phyloP scores from a whole-genome alignment of 371 early-diverging fungal species.

The Mortierella sp. region DNA sequence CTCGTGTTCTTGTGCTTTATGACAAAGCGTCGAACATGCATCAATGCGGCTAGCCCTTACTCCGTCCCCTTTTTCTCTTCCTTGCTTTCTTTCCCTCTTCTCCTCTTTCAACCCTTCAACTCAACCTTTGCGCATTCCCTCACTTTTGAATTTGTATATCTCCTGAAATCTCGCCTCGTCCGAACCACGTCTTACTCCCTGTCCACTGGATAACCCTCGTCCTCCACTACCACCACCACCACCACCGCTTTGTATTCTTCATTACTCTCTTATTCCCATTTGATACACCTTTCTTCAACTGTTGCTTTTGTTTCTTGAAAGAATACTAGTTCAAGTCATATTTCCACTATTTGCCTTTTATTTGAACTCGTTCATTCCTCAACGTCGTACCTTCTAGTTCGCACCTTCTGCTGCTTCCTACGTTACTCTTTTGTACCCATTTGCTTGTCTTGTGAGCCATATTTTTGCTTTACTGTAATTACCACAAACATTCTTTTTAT shows the following conservation, averaged over 20 bases:
- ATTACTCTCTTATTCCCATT: background rate
- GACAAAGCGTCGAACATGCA: slow-evolving; percentile 35
- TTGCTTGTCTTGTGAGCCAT: background rate
- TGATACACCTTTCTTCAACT: background rate
- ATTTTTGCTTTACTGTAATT: background rate
- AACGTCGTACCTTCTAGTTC: background rate
- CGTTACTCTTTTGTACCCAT: background rate
- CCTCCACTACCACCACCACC: background rate
- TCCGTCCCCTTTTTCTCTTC: background rate
- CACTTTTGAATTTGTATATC: background rate
- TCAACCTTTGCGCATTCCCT: background rate
- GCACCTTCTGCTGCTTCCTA: background rate
- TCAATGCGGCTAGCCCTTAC: background rate
- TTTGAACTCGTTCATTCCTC: background rate
- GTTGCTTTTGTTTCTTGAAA: too few species aligned
- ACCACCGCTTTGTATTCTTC: background rate
- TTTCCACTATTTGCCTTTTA: background rate
- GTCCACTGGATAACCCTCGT: background rate
- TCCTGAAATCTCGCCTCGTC: slow-evolving; percentile 2
- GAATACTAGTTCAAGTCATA: background rate
- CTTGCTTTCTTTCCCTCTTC: background rate
- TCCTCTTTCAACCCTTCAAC: background rate
- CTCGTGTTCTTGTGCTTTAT: slow-evolving; percentile 2
- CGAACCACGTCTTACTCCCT: background rate
- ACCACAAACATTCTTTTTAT: background rate